Conservation (phyloP, 1,139 yeast species). For the Hemisphaericaspora lyxosophila region DNA sequence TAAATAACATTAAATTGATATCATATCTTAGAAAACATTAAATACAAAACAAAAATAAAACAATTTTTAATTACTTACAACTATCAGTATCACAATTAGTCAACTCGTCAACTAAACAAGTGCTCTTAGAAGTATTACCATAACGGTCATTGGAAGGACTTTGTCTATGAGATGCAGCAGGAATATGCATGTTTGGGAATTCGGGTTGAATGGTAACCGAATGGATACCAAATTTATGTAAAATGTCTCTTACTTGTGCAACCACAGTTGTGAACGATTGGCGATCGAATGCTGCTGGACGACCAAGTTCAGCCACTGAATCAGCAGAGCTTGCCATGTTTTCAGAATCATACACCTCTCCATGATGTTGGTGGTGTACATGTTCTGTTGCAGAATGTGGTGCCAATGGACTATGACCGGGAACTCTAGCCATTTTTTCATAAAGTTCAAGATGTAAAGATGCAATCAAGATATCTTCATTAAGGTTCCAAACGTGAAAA, state of each 20-base stretch:
- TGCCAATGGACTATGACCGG: conserved; percentile 1
- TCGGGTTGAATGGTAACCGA: conserved; percentile 97
- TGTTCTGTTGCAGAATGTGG: conserved; percentile 1
- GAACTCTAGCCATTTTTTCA: conserved; percentile 22
- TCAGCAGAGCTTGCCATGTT: conserved; percentile 1
- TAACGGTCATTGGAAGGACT: conserved; percentile 16
- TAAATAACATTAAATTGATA: not conserved
- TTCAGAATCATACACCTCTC: not conserved
- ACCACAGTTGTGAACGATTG: conserved; percentile 67
- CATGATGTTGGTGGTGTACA: not conserved
- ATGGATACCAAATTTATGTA: conserved; percentile 84
- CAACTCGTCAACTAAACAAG: conserved; percentile 36
- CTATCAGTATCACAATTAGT: conserved; percentile 38
- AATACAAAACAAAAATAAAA: not conserved
- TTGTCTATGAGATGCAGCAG: conserved; percentile 8
- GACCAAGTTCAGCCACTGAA: not conserved
- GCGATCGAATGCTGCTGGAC: conserved; percentile 26
- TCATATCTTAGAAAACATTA: not conserved
- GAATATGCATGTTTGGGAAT: conserved; percentile 26
- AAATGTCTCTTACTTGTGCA: conserved; percentile 69
- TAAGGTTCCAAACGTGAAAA: conserved; percentile 94
- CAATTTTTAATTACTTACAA: conserved; percentile 22
- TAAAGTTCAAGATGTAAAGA: conserved; percentile 82
- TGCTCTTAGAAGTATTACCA: conserved; percentile 33
- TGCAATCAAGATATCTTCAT: conserved; percentile 85